Base-by-base conservation (phyloP, 2,329 filamentous ascomycete species). In the Penicillium freii region DNA sequence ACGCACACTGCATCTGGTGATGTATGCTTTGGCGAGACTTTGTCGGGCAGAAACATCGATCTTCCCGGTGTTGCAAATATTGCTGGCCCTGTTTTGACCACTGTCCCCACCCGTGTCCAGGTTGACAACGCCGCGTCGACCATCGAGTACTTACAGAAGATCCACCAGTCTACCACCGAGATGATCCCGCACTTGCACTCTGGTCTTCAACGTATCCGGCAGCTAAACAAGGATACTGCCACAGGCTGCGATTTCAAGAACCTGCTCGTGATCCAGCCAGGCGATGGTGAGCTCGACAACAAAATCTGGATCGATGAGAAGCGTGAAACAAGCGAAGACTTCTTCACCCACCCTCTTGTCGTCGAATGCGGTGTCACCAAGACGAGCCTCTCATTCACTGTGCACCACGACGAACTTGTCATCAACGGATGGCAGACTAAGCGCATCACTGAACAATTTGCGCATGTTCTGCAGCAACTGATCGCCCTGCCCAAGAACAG, bases 111-210 rank as follows among this genome's bases (percentile, higher is more conserved):
- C 15, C 73, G 79, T 2, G 59, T 81, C 2, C 65, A 70, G 39
- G 66, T 81, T 2, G 65, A 78, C 39, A 69, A 69, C 11, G 57
- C 66, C 31, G 69, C 75, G 46, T 69, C 69, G 6, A 69, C 77
- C 2, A 65, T 69, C 0, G 77, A 84, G 45, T 87, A 82, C 60
- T 73, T 89, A 4, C 76, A 82, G 42, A 71, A 75, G 2, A 78
- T 89, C 2, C 85, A 88, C 38, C 75, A 82, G 31, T 78, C 82
- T 54, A 83, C 81, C 0, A 77, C 84, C 0, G 73, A 78, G 3
- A 81, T 84, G 62, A 87, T 88, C 6, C 82, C 85, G 0, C 82
- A 88, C 66, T 84, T 90, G 69, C 86, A 90, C 67, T 78, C 82
- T n/a, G 80, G 80, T n/a, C 61, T 82, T 3, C 80, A 81, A 53